Evolutionary conservation across 352 stramenopile species (phyloP).

Genomic region (Pythium oligandrum): DNA sequence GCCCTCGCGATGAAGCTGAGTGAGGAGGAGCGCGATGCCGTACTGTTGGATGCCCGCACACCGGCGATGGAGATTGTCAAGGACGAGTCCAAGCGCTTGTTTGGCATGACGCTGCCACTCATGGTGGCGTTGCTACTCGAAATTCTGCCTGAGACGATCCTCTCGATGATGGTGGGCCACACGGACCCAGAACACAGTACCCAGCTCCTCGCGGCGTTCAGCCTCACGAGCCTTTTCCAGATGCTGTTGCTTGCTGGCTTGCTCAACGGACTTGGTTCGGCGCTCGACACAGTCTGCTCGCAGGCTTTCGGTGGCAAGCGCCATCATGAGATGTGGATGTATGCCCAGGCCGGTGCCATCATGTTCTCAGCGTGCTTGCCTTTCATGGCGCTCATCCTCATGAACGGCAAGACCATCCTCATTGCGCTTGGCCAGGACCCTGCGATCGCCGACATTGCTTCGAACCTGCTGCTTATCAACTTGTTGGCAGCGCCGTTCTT

Average conservation of each 20-base stretch:
- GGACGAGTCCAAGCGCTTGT: conserved; percentile 26
- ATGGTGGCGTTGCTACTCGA: conserved; percentile 40
- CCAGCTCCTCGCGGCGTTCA: conserved; percentile 52
- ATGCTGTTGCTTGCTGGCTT: conserved; percentile 45
- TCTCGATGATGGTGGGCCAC: conserved; percentile 63
- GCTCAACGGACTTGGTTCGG: conserved; percentile 46
- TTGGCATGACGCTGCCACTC: conserved; percentile 35
- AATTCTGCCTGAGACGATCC: conserved; percentile 36
- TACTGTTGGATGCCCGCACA: conserved; percentile 18
- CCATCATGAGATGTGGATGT: conserved; percentile 54
- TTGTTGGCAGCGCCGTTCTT: conserved; percentile 32
- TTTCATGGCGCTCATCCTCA: conserved; percentile 30
- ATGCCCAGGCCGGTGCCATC: conserved; percentile 51
- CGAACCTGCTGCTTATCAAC: conserved; percentile 31
- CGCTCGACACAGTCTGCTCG: conserved; percentile 61
- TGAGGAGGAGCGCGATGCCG: conserved; percentile 29
- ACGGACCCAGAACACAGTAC: conserved; percentile 41
- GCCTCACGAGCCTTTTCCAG: conserved; percentile 42
- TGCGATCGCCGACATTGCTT: conserved; percentile 36
- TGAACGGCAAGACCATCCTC: conserved; percentile 42
- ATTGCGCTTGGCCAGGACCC: conserved; percentile 47
- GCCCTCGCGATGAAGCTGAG: conserved; percentile 28
- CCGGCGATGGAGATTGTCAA: conserved; percentile 28
- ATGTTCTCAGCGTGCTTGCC: conserved; percentile 35
- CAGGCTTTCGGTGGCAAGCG: conserved; percentile 61